These are phyloP conservation scores for Colletotrichum orchidophilum DNA, from an alignment of 2,329 filamentous ascomycete genomes.

Conservation along the genomic window DNA sequence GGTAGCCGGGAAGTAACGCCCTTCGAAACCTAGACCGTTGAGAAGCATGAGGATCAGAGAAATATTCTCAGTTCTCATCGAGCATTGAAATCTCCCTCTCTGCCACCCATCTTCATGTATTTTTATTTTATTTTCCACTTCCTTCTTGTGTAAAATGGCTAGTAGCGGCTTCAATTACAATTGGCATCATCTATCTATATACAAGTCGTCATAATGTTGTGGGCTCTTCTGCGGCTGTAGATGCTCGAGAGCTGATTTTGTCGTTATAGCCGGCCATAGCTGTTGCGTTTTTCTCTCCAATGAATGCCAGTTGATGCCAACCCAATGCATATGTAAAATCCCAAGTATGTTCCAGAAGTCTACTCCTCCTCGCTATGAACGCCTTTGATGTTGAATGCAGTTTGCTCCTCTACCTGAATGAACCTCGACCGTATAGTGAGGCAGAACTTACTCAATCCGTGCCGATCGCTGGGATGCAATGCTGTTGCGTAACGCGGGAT, in stretches of 20 bases:
- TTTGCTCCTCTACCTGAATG: too few relatives aligned
- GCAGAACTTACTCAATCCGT: slow-evolving; percentile 14
- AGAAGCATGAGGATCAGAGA: too few relatives aligned
- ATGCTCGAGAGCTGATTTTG: not conserved
- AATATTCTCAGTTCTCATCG: too few relatives aligned
- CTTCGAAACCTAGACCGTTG: too few relatives aligned
- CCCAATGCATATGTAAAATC: slow-evolving; percentile 21
- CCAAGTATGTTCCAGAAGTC: slow-evolving; percentile 30
- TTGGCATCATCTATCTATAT: slow-evolving; percentile 21
- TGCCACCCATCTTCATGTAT: too few relatives aligned
- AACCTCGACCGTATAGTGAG: not conserved
- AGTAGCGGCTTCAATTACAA: not conserved
- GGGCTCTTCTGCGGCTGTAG: not conserved
- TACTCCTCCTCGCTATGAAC: not conserved
- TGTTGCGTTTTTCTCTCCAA: slow-evolving; percentile 2
- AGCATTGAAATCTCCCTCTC: too few relatives aligned
- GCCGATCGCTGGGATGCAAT: slow-evolving; percentile 24
- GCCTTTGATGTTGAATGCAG: not conserved
- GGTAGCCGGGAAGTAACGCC: not conserved
- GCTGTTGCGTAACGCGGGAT: slow-evolving; percentile 21
- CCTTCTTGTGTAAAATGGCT: not conserved
- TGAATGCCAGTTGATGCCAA: slow-evolving; percentile 24
- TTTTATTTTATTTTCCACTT: not conserved
- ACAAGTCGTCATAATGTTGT: slow-evolving; percentile 25
- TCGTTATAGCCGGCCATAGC: not conserved